These are phyloP conservation scores for Saturnispora gosingensis DNA, from an alignment of 805 yeast species.

Conservation along the genomic window DNA sequence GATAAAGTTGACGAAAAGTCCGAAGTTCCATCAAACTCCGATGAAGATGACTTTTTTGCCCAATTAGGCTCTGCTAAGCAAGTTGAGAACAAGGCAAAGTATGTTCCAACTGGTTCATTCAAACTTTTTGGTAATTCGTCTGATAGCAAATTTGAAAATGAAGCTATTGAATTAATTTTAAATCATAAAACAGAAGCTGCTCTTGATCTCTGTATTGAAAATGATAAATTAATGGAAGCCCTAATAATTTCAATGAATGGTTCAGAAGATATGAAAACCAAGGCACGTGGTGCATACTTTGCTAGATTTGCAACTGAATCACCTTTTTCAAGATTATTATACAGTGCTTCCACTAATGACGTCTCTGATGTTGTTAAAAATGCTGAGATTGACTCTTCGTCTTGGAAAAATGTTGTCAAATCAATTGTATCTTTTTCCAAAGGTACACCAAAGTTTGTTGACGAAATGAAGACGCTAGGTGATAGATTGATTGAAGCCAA, in stretches of 20 bases:
- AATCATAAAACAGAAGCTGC: constrained; percentile 59
- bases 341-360: constrained; percentile 45
- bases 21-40: constrained; percentile 10
- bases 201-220: constrained; percentile 52
- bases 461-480: constrained; percentile 59
- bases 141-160: constrained; percentile 30
- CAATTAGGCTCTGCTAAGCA: constrained; percentile 20
- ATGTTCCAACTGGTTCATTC: constrained; percentile 48
- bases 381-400: constrained; percentile 47
- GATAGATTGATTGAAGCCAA: constrained; percentile 53
- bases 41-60: constrained; percentile 34
- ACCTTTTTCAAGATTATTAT: constrained; percentile 64
- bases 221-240: constrained; percentile 66
- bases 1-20: constrained; percentile 14
- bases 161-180: constrained; percentile 46
- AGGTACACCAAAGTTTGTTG: constrained; percentile 39
- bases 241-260: constrained; percentile 69
- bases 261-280: constrained; percentile 48
- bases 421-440: constrained; percentile 47
- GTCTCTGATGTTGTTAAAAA: constrained; percentile 66
- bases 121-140: constrained; percentile 24
- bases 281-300: constrained; percentile 68
- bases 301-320: constrained; percentile 40
- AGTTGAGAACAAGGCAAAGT: constrained; percentile 15
- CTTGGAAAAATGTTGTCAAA: constrained; percentile 79